Evolutionary conservation across 2,329 filamentous ascomycete genomes (phyloP), one percentile per base, ranked within the genome.

Genomic region (Penicillium sp.): DNA sequence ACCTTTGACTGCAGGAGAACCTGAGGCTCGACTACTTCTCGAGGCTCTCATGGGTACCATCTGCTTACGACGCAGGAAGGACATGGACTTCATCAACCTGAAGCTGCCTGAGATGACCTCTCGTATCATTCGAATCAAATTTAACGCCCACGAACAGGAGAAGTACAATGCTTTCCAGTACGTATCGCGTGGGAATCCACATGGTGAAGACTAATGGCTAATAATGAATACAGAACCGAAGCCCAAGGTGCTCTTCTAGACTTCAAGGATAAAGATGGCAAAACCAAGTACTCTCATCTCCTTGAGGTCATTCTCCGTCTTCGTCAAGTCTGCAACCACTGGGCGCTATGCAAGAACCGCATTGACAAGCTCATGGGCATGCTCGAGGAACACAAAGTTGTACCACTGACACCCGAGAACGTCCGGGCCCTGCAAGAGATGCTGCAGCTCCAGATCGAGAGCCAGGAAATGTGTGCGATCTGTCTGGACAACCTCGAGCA

Each of bases 301-400:
- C 80, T 96, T 10, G 91, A 96, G 71, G 83, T 91, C 14, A 79
- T 96, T 4, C 82, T 96, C 6, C 86, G 92, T 11, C 83, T 96
- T 61, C 84, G 92, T 16, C 91, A 96, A 74, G 83, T 89, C 69
- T 96, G 91, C 73, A 91, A 93, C 61, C 91, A 96, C 69, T 95
- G 90, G 90, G 86, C 87, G 8, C 81, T 97, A 10, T 90, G 89
- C 66, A 87, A 86, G 46, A 80, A 88, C 30, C 85, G 89, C 11
- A 80, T 95, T n/a, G 81, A 83, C 9, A 83, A 85, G n/a, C 79
- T 96, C 19, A 78, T 93, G 67, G 78, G 82, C 18, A 77, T 89
- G 2, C 78, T 95, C 2, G 87, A 90, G 40, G 80, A 83, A 14
- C 78, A 88, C 61, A 82, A 84, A 44, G 78, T 87, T 1, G 86